A percentile compares a stretch with the other conserved stretches of the same genome.
phyloP scores from a whole-genome alignment of 345 rosid genomes.

The Pseudoturritis turrita region DNA sequence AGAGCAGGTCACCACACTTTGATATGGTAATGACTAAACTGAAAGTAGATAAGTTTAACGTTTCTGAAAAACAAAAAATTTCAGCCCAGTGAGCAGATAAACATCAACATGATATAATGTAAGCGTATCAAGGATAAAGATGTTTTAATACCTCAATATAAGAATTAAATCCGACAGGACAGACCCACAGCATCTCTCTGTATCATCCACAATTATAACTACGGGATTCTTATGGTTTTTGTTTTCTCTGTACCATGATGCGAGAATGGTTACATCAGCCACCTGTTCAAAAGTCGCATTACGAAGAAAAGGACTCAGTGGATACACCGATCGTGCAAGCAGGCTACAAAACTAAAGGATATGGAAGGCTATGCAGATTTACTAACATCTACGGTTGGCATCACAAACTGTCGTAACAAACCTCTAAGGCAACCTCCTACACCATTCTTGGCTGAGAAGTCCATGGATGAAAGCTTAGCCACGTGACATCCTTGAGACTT shows the following conservation, averaged over 20 bases:
- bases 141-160: slow-evolving; percentile 56
- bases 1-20: slow-evolving; percentile 3
- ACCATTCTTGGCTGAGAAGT: slow-evolving; percentile 69
- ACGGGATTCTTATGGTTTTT: slow-evolving; percentile 41
- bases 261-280: slow-evolving; percentile 66
- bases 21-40: not conserved
- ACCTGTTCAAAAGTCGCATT: slow-evolving; percentile 46
- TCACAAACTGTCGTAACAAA: slow-evolving; percentile 69
- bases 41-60: not conserved
- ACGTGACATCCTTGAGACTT: slow-evolving; percentile 76
- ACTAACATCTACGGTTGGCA: slow-evolving; percentile 72
- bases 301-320: slow-evolving; percentile 11
- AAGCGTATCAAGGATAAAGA: not conserved
- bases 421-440: slow-evolving; percentile 76
- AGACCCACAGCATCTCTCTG: slow-evolving; percentile 76
- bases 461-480: slow-evolving; percentile 84
- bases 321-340: not conserved
- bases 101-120: not conserved
- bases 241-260: slow-evolving; percentile 78
- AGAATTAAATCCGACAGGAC: slow-evolving; percentile 77
- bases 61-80: not conserved
- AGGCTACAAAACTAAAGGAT: not conserved
- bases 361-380: slow-evolving; percentile 1
- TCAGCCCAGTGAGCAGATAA: not conserved
- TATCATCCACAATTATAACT: slow-evolving; percentile 68